Evolutionary conservation across 805 yeast species (phyloP), one percentile per base, ranked within the genome.

Genomic region (Wickerhamiella vanderwaltii): DNA sequence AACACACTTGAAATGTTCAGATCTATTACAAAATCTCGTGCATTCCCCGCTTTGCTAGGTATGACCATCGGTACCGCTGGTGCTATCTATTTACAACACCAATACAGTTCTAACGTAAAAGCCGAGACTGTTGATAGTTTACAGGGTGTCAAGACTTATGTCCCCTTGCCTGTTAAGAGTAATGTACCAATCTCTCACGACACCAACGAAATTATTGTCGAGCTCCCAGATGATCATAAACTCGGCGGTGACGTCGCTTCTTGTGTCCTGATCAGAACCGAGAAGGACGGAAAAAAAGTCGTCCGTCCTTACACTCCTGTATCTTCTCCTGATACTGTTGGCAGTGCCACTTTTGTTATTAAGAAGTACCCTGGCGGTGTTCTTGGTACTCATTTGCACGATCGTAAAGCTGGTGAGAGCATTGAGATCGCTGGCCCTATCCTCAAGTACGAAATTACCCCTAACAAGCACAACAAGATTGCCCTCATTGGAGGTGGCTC

Each of bases 381-480:
- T 65, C 77, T 86, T 75, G 73, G 88, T 41, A 67, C 67, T 57
- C 91, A 84, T 64, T 63, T 85, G 45, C 73, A 71, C 60, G 63
- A 63, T 46, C 73, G 88, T 59, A 77, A 80, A 62, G 75, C 72
- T 46, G 73, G 79, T 55, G 97, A 91, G 56, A 74, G 86, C 39
- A 71, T 91, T 43, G 65, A 94, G 7, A 81, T 91, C 72, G 88
- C 86, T 69, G 98, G 98, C 39, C 97, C 97, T 50, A 72, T 86
- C 51, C 68, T 71, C 56, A 91, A 91, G 70, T 87, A 91, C 83
- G 75, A 79, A 60, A 84, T 93, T 85, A 72, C 72, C 54, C 80
- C 88, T 52, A 88, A 91, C 71, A 74, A 77, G 59, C 88, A 73
- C 68, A 74, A 81, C 56, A 67, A 75, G 50, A 75, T 91, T 59